Base-by-base conservation (phyloP, 78 protist species). In the Chrysochromulina parva region DNA sequence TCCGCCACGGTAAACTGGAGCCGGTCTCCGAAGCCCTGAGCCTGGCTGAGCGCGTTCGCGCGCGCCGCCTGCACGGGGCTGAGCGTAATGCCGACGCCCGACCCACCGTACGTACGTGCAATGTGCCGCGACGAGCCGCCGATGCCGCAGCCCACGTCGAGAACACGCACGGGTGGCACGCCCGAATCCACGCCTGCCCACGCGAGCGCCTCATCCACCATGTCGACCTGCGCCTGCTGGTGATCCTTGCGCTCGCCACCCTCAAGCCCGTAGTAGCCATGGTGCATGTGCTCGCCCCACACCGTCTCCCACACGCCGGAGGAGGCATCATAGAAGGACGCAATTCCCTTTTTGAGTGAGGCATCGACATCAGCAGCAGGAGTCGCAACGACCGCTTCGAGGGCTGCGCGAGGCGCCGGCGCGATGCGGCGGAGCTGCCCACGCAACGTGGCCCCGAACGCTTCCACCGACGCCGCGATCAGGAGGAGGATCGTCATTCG, bases 271-370 rank as follows among this genome's bases (percentile, higher is more conserved):
- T 89, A 89, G 50, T 89, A 84, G 13, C 92, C 92, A 58, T 74
- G 82, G 76, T 89, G 92, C 92, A 89, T 89, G 87, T 89, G 87
- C 62, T 89, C 92, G 47, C 92, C 92, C 92, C 92, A 89, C 28
- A 73, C 55, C 9, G 54, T 13, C 76, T 89, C 92, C 92, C 92
- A 89, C 53, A 89, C 60, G 54, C 80, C 73, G 20, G 88, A 54
- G n/a, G 66, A 52, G 22, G 28, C 20, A 55, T 88, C 91, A 55
- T 88, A 88, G 22, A 88, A 88, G 24, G 7, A 5, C 10, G 91
- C 91, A 53, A 88, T 88, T 16, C 85, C 54, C 38, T 38, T 38
- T 38, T 38, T 38, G 38, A 38, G 38, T 38, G 38, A 38, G 38
- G 38, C 38, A 38, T 38, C 38, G 38, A 38, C 38, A 38, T 38